These are phyloP conservation scores for Actinidia polygama DNA, from an alignment of 179 eudicot genomes.

Conservation along the genomic window DNA sequence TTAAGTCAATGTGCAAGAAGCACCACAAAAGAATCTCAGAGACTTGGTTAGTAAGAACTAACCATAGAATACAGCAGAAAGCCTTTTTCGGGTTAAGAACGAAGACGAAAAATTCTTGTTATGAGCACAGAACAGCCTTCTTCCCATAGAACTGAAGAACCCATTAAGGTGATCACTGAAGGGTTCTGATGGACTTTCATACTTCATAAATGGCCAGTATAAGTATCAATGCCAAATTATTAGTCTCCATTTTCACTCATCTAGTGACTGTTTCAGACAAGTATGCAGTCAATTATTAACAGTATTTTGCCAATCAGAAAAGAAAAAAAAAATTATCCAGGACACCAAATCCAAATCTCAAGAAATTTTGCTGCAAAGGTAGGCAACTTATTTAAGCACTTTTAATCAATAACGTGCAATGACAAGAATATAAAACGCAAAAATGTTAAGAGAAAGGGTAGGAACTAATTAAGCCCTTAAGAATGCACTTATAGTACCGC, in stretches of 20 bases:
- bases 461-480: no score
- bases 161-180: background rate
- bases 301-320: background rate
- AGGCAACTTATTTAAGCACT: background rate
- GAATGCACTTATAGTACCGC: no score
- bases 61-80: background rate
- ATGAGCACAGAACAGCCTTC: slow-evolving; percentile 4
- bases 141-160: no score
- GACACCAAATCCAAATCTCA: no score
- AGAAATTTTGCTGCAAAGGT: background rate
- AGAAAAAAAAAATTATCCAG: no score
- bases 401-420: no score
- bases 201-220: background rate
- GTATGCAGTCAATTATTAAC: no score
- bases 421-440: no score
- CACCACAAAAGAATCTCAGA: background rate
- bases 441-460: no score
- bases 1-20: background rate
- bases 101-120: no score
- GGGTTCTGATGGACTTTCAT: background rate
- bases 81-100: no score
- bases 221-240: background rate
- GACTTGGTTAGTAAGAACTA: background rate
- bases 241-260: background rate
- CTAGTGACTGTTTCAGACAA: background rate